phyloP scores from a whole-genome alignment of 192 early-diverging fungal genomes.

The Gaertneriomyces sp. region DNA sequence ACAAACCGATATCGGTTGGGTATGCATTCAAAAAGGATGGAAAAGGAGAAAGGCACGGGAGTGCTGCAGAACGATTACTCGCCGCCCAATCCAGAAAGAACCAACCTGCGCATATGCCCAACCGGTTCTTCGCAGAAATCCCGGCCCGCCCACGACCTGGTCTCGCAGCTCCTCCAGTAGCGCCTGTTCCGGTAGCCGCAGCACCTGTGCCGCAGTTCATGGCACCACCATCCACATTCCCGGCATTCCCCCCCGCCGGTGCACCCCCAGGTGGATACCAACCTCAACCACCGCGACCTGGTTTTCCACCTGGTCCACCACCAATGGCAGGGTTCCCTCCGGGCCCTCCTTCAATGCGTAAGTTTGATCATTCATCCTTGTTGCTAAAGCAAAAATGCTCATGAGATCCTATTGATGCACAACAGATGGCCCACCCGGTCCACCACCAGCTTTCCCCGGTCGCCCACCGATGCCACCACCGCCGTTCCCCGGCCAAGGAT shows the following conservation, averaged over 20 bases:
- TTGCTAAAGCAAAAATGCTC: not conserved
- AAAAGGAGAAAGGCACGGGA: conserved; percentile 94
- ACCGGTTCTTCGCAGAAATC: conserved; percentile 68
- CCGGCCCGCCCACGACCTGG: conserved; percentile 29
- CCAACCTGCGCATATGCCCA: conserved; percentile 55
- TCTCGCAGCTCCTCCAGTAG: conserved; percentile 11
- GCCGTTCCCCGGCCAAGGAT: conserved; percentile 15
- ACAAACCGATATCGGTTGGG: conserved; percentile 82
- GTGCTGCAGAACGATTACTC: conserved; percentile 88
- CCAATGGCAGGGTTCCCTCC: conserved; percentile 20
- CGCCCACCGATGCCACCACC: conserved; percentile 34
- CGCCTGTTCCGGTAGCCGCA: conserved; percentile 24
- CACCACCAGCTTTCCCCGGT: conserved; percentile 29
- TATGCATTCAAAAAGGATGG: conserved; percentile 99
- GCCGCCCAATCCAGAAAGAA: conserved; percentile 86
- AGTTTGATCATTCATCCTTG: not conserved
- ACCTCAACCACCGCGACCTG: not conserved
- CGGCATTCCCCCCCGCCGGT: not conserved
- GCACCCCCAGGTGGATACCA: conserved; percentile 13
- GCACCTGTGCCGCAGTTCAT: conserved; percentile 18
- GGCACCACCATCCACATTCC: conserved; percentile 1
- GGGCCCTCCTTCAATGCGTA: conserved; percentile 24
- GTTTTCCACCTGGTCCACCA: conserved; percentile 26
- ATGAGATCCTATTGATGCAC: not conserved
- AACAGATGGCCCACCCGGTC: conserved; percentile 17